A percentile compares a stretch with the other conserved stretches of the same genome.
phyloP scores from a whole-genome alignment of 768 basidiomycete species.

The Asterophora parasitica region DNA sequence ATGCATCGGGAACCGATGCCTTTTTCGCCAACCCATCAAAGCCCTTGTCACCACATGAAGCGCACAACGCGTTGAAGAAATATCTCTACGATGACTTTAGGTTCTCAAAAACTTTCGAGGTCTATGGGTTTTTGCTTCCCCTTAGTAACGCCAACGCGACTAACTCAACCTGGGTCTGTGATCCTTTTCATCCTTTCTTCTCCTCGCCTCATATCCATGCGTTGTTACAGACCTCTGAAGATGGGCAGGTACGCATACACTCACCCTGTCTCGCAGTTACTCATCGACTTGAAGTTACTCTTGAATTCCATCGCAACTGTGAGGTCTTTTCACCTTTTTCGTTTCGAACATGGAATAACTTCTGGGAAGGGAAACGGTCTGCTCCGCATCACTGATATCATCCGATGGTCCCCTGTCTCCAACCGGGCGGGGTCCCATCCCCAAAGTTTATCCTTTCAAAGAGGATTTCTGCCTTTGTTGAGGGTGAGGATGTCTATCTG shows the following conservation, averaged over 20 bases:
- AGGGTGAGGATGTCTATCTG: constrained; percentile 28
- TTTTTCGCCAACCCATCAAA: constrained; percentile 32
- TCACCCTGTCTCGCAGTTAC: constrained; percentile 4
- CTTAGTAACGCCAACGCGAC: constrained; percentile 33
- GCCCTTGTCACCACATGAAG: constrained; percentile 39
- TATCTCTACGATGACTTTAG: constrained; percentile 40
- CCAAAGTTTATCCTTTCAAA: constrained; percentile 50
- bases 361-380: constrained; percentile 43
- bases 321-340: constrained; percentile 22
- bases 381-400: constrained; percentile 43
- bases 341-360: not conserved
- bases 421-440: constrained; percentile 28
- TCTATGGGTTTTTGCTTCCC: constrained; percentile 41
- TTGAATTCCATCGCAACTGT: constrained; percentile 33
- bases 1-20: constrained; percentile 36
- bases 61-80: constrained; percentile 38
- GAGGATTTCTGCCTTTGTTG: constrained; percentile 50
- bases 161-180: constrained; percentile 38
- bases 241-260: constrained; percentile 41
- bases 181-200: not conserved
- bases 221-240: constrained; percentile 35
- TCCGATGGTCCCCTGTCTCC: constrained; percentile 42
- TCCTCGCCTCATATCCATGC: constrained; percentile 4
- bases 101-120: constrained; percentile 35
- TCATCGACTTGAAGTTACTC: constrained; percentile 24